phyloP scores from a whole-genome alignment of 2,329 filamentous ascomycete genomes.

The Fusarium transvaalense region DNA sequence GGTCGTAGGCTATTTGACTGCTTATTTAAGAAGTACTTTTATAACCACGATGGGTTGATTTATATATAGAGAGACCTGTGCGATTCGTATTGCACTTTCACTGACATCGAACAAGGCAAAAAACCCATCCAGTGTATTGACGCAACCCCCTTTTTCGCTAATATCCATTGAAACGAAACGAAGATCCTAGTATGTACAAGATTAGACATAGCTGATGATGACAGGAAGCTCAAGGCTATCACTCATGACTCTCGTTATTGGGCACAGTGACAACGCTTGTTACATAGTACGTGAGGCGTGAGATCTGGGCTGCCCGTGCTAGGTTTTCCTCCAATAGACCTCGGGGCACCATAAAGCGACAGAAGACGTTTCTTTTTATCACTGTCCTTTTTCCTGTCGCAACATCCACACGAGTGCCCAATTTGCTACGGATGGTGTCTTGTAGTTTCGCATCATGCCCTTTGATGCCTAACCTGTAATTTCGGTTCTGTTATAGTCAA shows the following conservation, averaged over 20 bases:
- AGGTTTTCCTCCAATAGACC: background rate
- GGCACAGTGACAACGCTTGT: background rate
- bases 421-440: background rate
- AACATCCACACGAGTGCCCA: background rate
- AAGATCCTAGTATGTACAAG: background rate
- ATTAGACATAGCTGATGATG: background rate
- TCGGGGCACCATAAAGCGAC: background rate
- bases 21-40: background rate
- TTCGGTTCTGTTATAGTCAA: conserved; percentile 7
- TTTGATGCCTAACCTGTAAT: conserved; percentile 16
- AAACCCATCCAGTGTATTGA: background rate
- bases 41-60: background rate
- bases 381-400: background rate
- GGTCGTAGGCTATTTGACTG: background rate
- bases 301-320: background rate
- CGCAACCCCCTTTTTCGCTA: background rate
- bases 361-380: conserved; percentile 3
- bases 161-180: background rate
- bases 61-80: background rate
- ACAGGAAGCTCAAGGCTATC: background rate
- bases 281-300: background rate
- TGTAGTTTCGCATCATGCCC: background rate
- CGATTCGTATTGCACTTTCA: background rate
- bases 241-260: background rate
- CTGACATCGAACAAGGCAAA: background rate